Percentiles rank a stretch among this genome's conserved stretches.
phyloP scores from a whole-genome alignment of 2,329 filamentous ascomycete genomes.

The Fusarium sp. region DNA sequence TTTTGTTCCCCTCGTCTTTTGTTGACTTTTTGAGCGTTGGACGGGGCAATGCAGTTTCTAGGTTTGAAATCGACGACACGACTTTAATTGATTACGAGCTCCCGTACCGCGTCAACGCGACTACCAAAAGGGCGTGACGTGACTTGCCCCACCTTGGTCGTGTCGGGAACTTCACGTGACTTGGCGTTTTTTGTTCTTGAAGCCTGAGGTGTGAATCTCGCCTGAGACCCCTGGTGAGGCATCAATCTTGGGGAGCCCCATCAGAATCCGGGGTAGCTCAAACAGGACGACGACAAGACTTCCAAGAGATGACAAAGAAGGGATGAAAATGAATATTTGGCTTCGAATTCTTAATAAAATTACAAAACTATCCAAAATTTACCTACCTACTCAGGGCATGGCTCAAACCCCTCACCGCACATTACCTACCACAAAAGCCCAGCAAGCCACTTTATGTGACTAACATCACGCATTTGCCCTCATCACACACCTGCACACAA shows the following conservation, averaged over 20 bases:
- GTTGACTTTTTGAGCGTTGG: constrained; percentile 30
- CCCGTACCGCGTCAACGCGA: constrained; percentile 45
- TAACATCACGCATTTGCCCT: background rate
- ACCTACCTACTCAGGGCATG: background rate
- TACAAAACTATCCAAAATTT: background rate
- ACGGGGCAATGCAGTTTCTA: constrained; percentile 24
- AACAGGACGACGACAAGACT: background rate
- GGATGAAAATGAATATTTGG: background rate
- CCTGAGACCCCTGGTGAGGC: background rate
- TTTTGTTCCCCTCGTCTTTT: constrained; percentile 8
- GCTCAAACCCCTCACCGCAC: background rate
- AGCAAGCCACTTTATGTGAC: background rate
- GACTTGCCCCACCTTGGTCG: constrained; percentile 44
- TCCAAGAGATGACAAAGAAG: background rate
- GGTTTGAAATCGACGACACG: constrained; percentile 39
- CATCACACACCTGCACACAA: constrained; percentile 1
- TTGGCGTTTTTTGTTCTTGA: constrained; percentile 29
- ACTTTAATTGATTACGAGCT: constrained; percentile 41
- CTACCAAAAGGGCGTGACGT: constrained; percentile 48
- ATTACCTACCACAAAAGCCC: background rate
- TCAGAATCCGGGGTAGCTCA: background rate
- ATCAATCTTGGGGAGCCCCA: background rate
- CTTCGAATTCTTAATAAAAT: background rate
- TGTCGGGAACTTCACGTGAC: constrained; percentile 43
- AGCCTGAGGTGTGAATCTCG: background rate